Evolutionary conservation across 2,329 filamentous ascomycete genomes (phyloP).

Genomic region (Diplodia sapinea): DNA sequence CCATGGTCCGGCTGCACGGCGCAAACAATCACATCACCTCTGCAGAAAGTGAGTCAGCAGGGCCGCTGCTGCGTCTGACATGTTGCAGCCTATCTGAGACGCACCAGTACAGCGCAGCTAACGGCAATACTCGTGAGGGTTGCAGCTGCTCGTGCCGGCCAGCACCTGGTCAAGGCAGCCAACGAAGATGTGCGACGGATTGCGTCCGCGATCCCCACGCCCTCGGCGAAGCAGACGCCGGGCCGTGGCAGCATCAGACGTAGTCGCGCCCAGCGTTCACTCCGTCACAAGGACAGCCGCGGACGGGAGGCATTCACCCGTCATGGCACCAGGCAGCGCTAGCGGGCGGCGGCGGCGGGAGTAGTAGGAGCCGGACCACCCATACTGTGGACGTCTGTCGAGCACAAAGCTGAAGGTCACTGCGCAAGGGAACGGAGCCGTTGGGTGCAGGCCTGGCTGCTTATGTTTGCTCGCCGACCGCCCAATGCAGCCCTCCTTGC

Average conservation of each 20-base stretch:
- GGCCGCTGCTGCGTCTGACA: background rate
- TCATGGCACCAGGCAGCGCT: conserved; percentile 12
- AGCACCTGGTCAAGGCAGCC: background rate
- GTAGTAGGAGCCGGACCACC: conserved; percentile 1
- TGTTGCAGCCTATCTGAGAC: conserved; percentile 11
- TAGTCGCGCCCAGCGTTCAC: background rate
- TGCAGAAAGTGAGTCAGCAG: conserved; percentile 20
- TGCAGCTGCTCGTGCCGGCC: conserved; percentile 14
- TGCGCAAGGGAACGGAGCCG: background rate
- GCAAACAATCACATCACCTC: background rate
- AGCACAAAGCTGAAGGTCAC: background rate
- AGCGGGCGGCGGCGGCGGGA: conserved; percentile 2
- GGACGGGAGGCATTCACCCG: conserved; percentile 10
- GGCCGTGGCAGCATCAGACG: background rate
- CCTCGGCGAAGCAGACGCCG: background rate
- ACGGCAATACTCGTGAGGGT: conserved; percentile 10
- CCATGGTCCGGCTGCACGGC: background rate
- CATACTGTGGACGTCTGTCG: background rate
- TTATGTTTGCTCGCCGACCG: conserved; percentile 8
- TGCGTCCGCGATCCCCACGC: background rate
- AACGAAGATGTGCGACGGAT: background rate
- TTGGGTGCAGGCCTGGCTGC: background rate
- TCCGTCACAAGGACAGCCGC: conserved; percentile 17
- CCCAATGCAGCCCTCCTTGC: conserved; percentile 14
- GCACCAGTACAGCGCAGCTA: conserved; percentile 1